Evolutionary conservation across 2,329 filamentous ascomycete genomes (phyloP), one percentile per base, ranked within the genome.

Genomic region (Diaporthe velutina): DNA sequence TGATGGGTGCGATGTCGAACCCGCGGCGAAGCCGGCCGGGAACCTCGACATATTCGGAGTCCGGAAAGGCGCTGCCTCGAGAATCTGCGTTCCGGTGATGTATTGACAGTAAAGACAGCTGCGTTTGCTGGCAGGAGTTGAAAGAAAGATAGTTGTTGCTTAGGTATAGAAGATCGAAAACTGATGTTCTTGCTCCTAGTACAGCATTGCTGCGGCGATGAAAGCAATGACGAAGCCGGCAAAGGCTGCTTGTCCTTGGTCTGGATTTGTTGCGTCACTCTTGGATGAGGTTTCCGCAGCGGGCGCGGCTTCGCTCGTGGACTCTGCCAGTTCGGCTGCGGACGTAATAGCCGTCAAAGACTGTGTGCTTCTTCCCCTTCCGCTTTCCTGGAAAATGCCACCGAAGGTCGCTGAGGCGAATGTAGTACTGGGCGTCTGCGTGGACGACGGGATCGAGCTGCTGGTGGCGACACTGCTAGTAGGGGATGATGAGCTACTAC

Each of bases 321-420:
- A 30, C 5, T 60, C 68, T 7, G 55, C 55, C 22, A 48, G 25
- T n/a, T 40, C 48, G 54, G 70, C 68, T n/a, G 73, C 76, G 25
- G 76, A 45, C 12, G 75, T 54, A 52, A 15, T 57, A 60, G 17
- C 68, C 30, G 25, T 60, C 70, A 40, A 52, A 66, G 70, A 54
- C 19, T 78, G 76, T 55, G 75, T 78, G 45, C 70, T 70, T 8
- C 78, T 79, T n/a, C 77, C 74, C 76, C 84, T 87, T 76, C 80
- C 80, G 73, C 89, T 88, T 83, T 91, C 88, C 73, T 88, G 87
- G 85, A 91, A 91, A 78, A 91, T 84, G 78, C 86, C 88, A n/a
- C 81, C 83, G 6, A 45, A 30, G n/a, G 50, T 60, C n/a, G 66
- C 50, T 9, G 81, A 80, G 1, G 77, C 70, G 50, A 73, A 66